Base-by-base conservation (phyloP, 352 stramenopile genomes). In the Aphanomyces euteiches region DNA sequence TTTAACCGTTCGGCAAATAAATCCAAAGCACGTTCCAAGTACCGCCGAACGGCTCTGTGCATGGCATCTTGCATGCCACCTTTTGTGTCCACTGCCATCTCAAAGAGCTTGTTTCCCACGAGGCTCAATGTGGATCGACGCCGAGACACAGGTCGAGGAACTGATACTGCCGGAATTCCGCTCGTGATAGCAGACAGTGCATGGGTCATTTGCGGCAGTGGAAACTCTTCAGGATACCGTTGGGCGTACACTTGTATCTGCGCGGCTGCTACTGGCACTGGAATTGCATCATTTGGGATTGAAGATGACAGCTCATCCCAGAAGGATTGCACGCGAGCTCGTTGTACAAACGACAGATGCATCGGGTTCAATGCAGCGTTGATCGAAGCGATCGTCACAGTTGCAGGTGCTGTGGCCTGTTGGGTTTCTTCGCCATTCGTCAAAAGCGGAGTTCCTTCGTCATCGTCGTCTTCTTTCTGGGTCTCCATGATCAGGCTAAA, bases 71-170 rank as follows among this genome's bases (percentile, higher is more conserved):
- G 83, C 71, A 95, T 89, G 34, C 88, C 87, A 28, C 85, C 85
- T 48, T 90, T 93, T 3, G 87, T 95, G 71, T 93, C 85, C 38
- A 88, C 87, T 0, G 87, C 87, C 66, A 95, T 89, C 61, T 88
- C 83, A 47, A 93, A 90, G 59, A 95, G 78, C 10, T 85, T 77
- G 73, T 93, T 95, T 54, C 84, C 76, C 8, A 95, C 84, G 48
- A 95, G 41, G 19, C 56, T 72, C 10, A 66, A 38, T 80, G 4
- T 83, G 83, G 57, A 83, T 83, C 85, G 81, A 90, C 19, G 77
- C 70, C 7, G 67, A 71, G 0, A 67, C 67, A 19, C 77, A 74
- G 15, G 66, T 36, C 19, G 34, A 13, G 19, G 47, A 19, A 37
- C 17, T 40, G 54, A 40, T 7, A 47, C 34, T 19, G 86, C 77